These are phyloP conservation scores for Penicillium ochrochloron DNA, from an alignment of 495 filamentous ascomycete species.

Conservation along the genomic window DNA sequence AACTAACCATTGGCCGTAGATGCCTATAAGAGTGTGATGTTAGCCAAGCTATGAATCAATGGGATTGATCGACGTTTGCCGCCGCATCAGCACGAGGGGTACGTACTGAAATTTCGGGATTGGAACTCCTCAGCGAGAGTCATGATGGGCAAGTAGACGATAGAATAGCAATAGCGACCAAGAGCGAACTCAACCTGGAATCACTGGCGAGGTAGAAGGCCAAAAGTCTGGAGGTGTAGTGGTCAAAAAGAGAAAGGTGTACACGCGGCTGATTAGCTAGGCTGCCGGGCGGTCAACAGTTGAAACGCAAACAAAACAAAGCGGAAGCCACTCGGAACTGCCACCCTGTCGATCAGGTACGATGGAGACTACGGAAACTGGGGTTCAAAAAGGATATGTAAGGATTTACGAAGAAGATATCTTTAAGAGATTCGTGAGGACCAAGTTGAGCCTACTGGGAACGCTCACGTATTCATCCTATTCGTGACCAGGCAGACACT, in stretches of 20 bases:
- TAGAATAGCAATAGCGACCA: slow-evolving; percentile 12
- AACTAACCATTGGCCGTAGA: slow-evolving; percentile 98
- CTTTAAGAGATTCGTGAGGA: background rate
- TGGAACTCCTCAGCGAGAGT: slow-evolving; percentile 75
- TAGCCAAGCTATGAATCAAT: slow-evolving; percentile 32
- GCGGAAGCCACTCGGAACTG: slow-evolving; percentile 16
- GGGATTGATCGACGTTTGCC: slow-evolving; percentile 28
- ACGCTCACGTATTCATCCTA: background rate
- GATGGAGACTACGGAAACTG: slow-evolving; percentile 7
- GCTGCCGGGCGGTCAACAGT: slow-evolving; percentile 32
- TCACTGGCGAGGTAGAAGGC: slow-evolving; percentile 14
- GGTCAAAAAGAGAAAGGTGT: slow-evolving; percentile 23
- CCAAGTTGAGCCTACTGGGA: background rate
- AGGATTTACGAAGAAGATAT: background rate
- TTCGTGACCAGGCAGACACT: slow-evolving; percentile 15
- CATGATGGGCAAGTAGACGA: slow-evolving; percentile 42
- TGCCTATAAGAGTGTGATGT: slow-evolving; percentile 65
- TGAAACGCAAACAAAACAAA: slow-evolving; percentile 37
- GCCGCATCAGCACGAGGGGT: slow-evolving; percentile 19
- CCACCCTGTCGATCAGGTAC: slow-evolving; percentile 24
- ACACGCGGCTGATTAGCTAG: slow-evolving; percentile 32
- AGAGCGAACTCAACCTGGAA: slow-evolving; percentile 17
- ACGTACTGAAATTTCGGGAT: slow-evolving; percentile 97
- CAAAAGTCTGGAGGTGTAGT: slow-evolving; percentile 14
- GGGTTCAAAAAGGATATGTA: background rate